Base-by-base conservation (phyloP, 2,329 filamentous ascomycete species). In the Claviceps spartinae region DNA sequence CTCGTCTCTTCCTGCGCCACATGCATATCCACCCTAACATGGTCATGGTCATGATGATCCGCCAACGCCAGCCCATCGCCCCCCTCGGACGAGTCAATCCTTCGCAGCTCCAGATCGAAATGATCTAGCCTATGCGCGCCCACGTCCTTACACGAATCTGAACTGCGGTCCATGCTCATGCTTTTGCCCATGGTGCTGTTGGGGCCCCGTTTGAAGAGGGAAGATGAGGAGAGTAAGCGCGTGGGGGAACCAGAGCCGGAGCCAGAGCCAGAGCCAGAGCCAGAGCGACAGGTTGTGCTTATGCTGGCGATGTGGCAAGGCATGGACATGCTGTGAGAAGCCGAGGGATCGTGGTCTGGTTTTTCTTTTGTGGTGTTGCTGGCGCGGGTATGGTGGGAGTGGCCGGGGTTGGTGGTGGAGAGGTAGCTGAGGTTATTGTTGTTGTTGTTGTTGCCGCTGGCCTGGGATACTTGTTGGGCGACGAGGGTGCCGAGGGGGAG, bases 401-500 rank as follows among this genome's bases (percentile, higher is more conserved):
- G 20, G 13, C 22, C 8, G 20, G 5, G 5, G 13, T 34, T 20
- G 20, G n/a, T 43, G 26, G 38, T 26, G 44, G 54, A 55, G 20
- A 50, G 6, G 49, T 59, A 54, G 24, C 54, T 53, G 22, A 58
- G 53, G 51, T 55, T 63, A 8, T 30, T 30, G 26, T 30, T 30
- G 3, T 30, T 30, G 8, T 30, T 11, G 30, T 34, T 30, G 26
- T 30, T 34, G 30, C 26, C 26, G 48, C 52, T 48, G 8, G 59
- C 60, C 45, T 57, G 58, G 20, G 67, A 63, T 44, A 75, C 61
- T 40, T 72, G 71, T 57, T 76, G 73, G 7, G 76, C 76, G 14
- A 74, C 66, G 34, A 79, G 68, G 4, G 72, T 72, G 52, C 74
- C 76, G 1, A 79, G 67, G 0, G 76, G 75, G 0, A 80, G 68